Evolutionary conservation across 305 asterid species (phyloP), one percentile per base, ranked within the genome.

Genomic region (Fraxinus sp.): DNA sequence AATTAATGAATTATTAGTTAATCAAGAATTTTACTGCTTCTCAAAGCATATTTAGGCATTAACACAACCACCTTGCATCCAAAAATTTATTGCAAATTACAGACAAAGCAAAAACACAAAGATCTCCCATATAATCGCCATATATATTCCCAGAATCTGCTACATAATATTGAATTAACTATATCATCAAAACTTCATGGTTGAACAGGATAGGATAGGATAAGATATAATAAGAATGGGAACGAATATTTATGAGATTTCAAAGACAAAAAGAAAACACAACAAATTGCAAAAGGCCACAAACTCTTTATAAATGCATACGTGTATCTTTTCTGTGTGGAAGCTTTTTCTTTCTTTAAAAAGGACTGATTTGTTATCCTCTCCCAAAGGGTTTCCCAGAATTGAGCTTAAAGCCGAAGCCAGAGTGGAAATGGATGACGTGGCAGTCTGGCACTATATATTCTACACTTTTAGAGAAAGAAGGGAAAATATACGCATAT

Each of bases 331-430:
- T 77, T 81, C 41, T 59, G 81, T 16, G 86, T 77, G 77, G 41
- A 9, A 64, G 57, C 68, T 82, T 80, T 77, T 84, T 73, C 52
- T 37, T 74, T 39, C 55, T 46, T 32, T 2, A 41, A 80, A 78
- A 80, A 71, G 52, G 72, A 35, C 10, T 22, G 37, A 44, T 70
- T 83, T 80, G 49, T 71, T 78, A 68, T 81, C 81, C 83, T 55
- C 78, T 35, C 79, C 73, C 32, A 37, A 85, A 87, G 71, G 77
- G 78, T 28, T 71, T 80, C 74, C 85, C 62, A 84, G 82, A 84
- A 44, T 81, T 76, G 89, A 88, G 89, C 82, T 82, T 36, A 64
- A 39, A 79, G 86, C 82, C 81, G 85, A 35, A 80, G 84, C 16
- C 11, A 83, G 80, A 83, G 85, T 80, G 86, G 86, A 72, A 77